Evolutionary conservation across 495 filamentous ascomycete species (phyloP).

Genomic region (Talaromyces adpressus): DNA sequence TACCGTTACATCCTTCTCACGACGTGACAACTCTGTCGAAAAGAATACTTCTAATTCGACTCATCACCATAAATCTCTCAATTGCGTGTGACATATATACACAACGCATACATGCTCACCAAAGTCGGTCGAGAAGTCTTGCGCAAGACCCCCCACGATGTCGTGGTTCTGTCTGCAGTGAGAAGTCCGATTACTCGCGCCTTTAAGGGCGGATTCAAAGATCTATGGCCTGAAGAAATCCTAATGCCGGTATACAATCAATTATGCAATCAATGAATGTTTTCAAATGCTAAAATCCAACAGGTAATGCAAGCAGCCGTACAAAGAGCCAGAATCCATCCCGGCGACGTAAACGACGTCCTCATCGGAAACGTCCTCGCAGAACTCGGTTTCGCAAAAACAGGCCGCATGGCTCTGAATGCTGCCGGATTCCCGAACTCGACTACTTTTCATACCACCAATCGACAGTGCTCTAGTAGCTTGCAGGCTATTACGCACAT

Average conservation of each 20-base stretch:
- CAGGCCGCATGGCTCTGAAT: conserved; percentile 71
- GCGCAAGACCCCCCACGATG: conserved; percentile 72
- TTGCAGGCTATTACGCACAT: conserved; percentile 83
- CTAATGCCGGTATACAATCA: conserved; percentile 45
- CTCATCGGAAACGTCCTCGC: conserved; percentile 76
- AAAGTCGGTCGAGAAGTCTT: conserved; percentile 3
- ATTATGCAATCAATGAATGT: conserved; percentile 17
- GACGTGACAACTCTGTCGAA: neutral
- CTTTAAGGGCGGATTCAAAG: conserved; percentile 75
- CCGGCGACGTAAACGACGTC: conserved; percentile 59
- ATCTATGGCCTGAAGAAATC: conserved; percentile 74
- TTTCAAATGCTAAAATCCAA: neutral
- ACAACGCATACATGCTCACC: conserved; percentile 1
- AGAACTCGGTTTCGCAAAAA: conserved; percentile 77
- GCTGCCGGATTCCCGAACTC: conserved; percentile 85
- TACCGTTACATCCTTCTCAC: neutral
- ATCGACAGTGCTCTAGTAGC: conserved; percentile 86
- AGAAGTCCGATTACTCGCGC: conserved; percentile 67
- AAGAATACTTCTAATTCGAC: neutral
- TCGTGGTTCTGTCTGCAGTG: conserved; percentile 76
- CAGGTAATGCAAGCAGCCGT: conserved; percentile 42
- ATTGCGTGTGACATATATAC: no score
- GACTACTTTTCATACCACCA: conserved; percentile 61
- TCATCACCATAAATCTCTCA: no score
- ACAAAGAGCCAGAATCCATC: conserved; percentile 28